Conservation (phyloP, 768 basidiomycete genomes). For the Albatrellus ellisii region DNA sequence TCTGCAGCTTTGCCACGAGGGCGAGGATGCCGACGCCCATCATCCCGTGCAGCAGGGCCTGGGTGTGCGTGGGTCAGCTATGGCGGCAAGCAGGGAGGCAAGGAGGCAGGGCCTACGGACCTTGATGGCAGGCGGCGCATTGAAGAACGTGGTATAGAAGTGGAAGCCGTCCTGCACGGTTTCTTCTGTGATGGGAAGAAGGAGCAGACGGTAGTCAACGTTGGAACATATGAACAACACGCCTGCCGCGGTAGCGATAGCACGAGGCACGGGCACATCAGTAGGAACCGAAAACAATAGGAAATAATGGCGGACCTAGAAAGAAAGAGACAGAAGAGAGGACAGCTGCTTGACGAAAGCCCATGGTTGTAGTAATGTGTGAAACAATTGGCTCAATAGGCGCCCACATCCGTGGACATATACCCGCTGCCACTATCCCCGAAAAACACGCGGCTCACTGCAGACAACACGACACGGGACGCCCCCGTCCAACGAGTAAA, state of each 20-base stretch:
- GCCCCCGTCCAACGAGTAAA: neutral
- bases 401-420: too few relatives aligned
- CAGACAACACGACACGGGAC: too few relatives aligned
- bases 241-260: slow-evolving; percentile 39
- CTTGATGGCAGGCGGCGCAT: slow-evolving; percentile 89
- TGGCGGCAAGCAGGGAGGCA: neutral
- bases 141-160: slow-evolving; percentile 89
- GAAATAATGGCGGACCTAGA: slow-evolving; percentile 41
- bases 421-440: too few relatives aligned
- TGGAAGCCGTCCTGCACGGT: slow-evolving; percentile 66
- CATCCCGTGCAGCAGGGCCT: slow-evolving; percentile 84
- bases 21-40: slow-evolving; percentile 66
- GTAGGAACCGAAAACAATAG: too few relatives aligned
- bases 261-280: too few relatives aligned
- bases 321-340: slow-evolving; percentile 84
- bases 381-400: too few relatives aligned
- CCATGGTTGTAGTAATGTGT: too few relatives aligned
- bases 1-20: slow-evolving; percentile 65
- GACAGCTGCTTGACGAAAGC: slow-evolving; percentile 83
- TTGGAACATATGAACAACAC: slow-evolving; percentile 77
- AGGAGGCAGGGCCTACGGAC: slow-evolving; percentile 27
- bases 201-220: slow-evolving; percentile 80
- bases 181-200: slow-evolving; percentile 49
- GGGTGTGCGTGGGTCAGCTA: neutral
- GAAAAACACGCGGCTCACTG: too few relatives aligned